Conservation (phyloP, 1,284 basidiomycete genomes). For the Ustilago esculenta region DNA sequence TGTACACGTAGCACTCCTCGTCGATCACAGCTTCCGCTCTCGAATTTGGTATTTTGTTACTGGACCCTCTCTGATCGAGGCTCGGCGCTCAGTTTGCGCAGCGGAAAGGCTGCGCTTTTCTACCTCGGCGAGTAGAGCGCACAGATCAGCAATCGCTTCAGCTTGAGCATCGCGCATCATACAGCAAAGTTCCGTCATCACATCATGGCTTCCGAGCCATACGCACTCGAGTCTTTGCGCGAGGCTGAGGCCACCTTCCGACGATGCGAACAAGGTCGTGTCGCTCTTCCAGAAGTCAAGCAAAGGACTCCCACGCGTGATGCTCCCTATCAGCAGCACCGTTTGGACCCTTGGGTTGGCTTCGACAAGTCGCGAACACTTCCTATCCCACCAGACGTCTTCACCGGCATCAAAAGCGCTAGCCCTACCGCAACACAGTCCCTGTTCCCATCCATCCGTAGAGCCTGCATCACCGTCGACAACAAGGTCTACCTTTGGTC, state of each 20-base stretch:
- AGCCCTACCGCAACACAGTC: constrained; percentile 70
- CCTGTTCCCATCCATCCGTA: constrained; percentile 88
- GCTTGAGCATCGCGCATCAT: background rate
- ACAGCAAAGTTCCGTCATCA: background rate
- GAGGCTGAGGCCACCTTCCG: constrained; percentile 42
- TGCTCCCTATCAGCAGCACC: constrained; percentile 57
- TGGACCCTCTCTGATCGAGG: background rate
- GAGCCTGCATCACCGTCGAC: constrained; percentile 95
- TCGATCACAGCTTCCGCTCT: background rate
- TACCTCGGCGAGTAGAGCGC: background rate
- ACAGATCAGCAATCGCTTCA: background rate
- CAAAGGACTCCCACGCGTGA: constrained; percentile 51
- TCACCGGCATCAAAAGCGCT: constrained; percentile 56
- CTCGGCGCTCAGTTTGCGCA: constrained; percentile 1
- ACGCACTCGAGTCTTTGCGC: constrained; percentile 31
- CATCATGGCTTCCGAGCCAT: constrained; percentile 40
- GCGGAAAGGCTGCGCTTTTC: constrained; percentile 1
- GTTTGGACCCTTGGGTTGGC: constrained; percentile 54
- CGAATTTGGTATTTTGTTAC: background rate
- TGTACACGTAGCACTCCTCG: background rate
- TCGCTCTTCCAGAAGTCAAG: constrained; percentile 47
- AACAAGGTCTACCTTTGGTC: constrained; percentile 96
- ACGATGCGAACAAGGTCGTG: constrained; percentile 40
- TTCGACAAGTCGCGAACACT: constrained; percentile 56
- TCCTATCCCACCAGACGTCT: constrained; percentile 56